phyloP scores from a whole-genome alignment of 2,329 filamentous ascomycete species.

The Emmonsia crescens region DNA sequence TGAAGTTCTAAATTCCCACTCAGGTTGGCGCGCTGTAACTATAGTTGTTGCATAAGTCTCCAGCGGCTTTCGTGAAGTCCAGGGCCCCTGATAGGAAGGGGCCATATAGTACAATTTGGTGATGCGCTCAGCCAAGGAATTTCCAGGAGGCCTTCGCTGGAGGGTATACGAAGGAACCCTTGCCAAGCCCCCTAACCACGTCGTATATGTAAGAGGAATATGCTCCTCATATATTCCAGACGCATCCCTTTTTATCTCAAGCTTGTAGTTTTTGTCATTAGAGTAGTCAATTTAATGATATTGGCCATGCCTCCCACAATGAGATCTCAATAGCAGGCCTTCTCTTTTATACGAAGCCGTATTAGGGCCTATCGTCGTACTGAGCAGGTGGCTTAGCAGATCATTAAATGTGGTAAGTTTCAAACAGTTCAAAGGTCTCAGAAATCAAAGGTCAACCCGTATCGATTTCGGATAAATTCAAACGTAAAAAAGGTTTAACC shows the following conservation, averaged over 20 bases:
- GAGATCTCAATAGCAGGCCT: background rate
- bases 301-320: background rate
- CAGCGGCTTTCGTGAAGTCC: background rate
- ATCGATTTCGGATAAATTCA: background rate
- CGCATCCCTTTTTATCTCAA: background rate
- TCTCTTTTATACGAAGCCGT: background rate
- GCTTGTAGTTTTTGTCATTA: background rate
- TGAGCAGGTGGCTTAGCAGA: background rate
- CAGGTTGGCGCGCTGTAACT: background rate
- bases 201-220: background rate
- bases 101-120: background rate
- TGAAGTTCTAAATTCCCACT: background rate
- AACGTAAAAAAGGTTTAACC: background rate
- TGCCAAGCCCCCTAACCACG: background rate
- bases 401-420: background rate
- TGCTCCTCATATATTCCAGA: background rate
- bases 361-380: background rate
- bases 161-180: background rate
- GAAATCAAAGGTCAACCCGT: background rate
- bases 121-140: background rate
- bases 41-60: background rate
- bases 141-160: background rate
- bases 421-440: background rate
- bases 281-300: background rate
- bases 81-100: background rate